Evolutionary conservation across 2,329 filamentous ascomycete genomes (phyloP), one percentile per base, ranked within the genome.

Genomic region (Corynespora cassiicola): DNA sequence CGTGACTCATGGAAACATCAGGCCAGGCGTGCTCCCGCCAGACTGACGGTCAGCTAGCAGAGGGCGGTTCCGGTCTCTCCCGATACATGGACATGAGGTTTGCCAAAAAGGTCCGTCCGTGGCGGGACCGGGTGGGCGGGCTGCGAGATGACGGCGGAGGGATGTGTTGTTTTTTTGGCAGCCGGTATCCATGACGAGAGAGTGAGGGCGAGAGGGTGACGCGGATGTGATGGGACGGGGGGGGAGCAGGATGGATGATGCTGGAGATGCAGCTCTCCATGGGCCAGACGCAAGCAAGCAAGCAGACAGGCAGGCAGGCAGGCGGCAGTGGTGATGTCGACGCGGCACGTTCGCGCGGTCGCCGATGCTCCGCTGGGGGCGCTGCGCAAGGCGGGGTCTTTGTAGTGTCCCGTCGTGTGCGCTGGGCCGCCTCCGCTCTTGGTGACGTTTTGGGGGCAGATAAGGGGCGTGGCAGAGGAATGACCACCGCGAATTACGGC

Each of bases 401-500:
- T 40, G 41, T 36, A 23, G 39, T 44, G 28, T 60, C 54, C 63
- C 53, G 47, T 42, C 58, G 55, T 52, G 56, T 59, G 48, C 18
- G 36, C 26, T 23, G 17, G 24, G 22, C 45, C 53, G 34, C 24
- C 29, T 52, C 50, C 52, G 52, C 56, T 43, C 41, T 44, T 47
- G 50, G 58, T 48, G 42, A 39, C 32, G 34, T 39, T 33, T 21
- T 25, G 31, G 36, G 45, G 39, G 29, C 39, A 43, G 64, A 67
- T 66, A 68, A 66, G 61, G 42, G 33, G 31, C 33, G 29, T 14
- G 25, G 22, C 18, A 27, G 20, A 28, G 24, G 28, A 48, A 65
- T 66, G 64, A 68, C 61, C 35, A 47, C 47, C 45, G 36, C 36
- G 42, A 65, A 66, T 68, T 68, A 66, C 63, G 50, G 47, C 56